A percentile compares a stretch with the other conserved stretches of the same genome.
Conservation (phyloP, 306 rosid species). For the Hippophae tibetana region DNA sequence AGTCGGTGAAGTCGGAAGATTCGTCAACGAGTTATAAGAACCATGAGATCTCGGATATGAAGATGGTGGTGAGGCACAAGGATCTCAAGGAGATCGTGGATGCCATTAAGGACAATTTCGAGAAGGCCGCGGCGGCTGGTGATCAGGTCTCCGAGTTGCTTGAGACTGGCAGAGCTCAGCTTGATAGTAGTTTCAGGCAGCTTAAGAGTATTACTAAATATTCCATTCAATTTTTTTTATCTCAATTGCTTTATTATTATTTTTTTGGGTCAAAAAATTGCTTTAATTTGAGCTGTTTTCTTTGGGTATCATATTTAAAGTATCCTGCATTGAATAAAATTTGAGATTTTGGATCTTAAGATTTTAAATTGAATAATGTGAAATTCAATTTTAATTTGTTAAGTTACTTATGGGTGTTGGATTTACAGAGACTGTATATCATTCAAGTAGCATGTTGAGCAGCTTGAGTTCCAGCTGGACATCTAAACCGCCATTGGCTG, state of each 20-base stretch:
- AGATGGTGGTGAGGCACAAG: slow-evolving; percentile 82
- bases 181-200: slow-evolving; percentile 82
- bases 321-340: slow-evolving; percentile 1
- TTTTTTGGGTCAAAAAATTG: background rate
- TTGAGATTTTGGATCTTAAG: slow-evolving; percentile 1
- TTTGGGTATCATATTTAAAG: background rate
- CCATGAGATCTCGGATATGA: slow-evolving; percentile 55
- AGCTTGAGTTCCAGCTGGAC: slow-evolving; percentile 94
- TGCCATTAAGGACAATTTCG: slow-evolving; percentile 71
- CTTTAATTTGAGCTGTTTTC: background rate
- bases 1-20: slow-evolving; percentile 28
- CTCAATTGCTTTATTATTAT: background rate
- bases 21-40: slow-evolving; percentile 26
- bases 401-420: background rate
- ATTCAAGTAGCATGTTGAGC: slow-evolving; percentile 79
- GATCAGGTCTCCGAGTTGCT: slow-evolving; percentile 79
- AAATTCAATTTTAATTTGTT: background rate
- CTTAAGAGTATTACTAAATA: slow-evolving; percentile 49
- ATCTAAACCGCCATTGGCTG: slow-evolving; percentile 89
- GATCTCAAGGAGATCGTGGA: slow-evolving; percentile 88
- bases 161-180: slow-evolving; percentile 71
- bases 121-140: slow-evolving; percentile 69
- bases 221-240: background rate
- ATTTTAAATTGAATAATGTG: background rate
- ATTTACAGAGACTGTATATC: slow-evolving; percentile 82